phyloP scores from a whole-genome alignment of 2,329 filamentous ascomycete species.

The Aspergillus thermomutatus region DNA sequence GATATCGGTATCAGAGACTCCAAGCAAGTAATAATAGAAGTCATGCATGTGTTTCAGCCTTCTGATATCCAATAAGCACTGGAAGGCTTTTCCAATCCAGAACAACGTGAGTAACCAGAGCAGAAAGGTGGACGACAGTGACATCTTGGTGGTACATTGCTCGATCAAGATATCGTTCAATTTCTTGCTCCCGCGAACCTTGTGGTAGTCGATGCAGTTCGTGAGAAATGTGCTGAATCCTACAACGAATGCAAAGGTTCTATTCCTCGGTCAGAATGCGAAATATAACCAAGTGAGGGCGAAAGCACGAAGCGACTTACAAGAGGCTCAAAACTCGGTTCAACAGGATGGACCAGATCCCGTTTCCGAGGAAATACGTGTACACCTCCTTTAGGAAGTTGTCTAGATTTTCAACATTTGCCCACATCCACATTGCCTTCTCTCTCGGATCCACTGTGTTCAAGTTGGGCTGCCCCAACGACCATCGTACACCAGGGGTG shows the following conservation, averaged over 20 bases:
- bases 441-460: conserved; percentile 60
- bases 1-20: conserved; percentile 81
- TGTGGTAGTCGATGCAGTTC: conserved; percentile 79
- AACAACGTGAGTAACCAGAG: conserved; percentile 84
- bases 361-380: conserved; percentile 77
- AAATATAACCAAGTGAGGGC: too few relatives aligned
- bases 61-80: conserved; percentile 69
- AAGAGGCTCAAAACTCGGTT: conserved; percentile 69
- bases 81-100: conserved; percentile 76
- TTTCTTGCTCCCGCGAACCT: conserved; percentile 63
- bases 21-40: conserved; percentile 79
- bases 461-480: conserved; percentile 31
- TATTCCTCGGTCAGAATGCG: conserved; percentile 29
- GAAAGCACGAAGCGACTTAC: conserved; percentile 46
- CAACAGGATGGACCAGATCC: conserved; percentile 79
- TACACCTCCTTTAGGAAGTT: conserved; percentile 84
- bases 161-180: conserved; percentile 62
- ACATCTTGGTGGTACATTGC: conserved; percentile 74
- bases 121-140: conserved; percentile 69
- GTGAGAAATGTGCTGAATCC: conserved; percentile 77
- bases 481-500: conserved; percentile 22
- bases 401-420: conserved; percentile 85
- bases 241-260: conserved; percentile 78
- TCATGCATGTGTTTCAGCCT: conserved; percentile 74
- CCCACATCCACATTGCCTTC: conserved; percentile 88